Conservation (phyloP, 352 stramenopile genomes). For the Paralagenidium karlingii region DNA sequence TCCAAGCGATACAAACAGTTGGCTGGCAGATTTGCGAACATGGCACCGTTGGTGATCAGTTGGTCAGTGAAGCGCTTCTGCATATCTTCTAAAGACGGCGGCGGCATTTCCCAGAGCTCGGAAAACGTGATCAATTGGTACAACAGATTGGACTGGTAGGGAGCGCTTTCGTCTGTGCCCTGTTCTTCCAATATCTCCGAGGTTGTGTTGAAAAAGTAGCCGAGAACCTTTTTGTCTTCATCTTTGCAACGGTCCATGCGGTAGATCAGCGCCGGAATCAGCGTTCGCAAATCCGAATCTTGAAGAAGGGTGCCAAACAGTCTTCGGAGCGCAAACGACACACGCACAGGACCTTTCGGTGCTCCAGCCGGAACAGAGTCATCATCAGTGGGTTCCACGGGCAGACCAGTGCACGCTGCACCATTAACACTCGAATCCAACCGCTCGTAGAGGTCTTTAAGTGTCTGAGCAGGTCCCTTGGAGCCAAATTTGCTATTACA, state of each 20-base stretch:
- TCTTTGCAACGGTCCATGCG: constrained; percentile 36
- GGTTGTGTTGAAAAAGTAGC: constrained; percentile 8
- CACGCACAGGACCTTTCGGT: constrained; percentile 11
- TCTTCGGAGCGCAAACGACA: constrained; percentile 27
- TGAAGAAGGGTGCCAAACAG: constrained; percentile 37
- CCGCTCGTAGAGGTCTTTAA: not conserved
- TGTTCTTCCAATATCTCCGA: too few species aligned
- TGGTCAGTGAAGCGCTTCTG: constrained; percentile 28
- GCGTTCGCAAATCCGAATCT: constrained; percentile 21
- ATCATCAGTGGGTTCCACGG: not conserved
- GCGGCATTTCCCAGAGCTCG: constrained; percentile 55
- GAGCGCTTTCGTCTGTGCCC: constrained; percentile 2
- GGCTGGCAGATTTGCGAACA: constrained; percentile 24
- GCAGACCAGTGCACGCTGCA: not conserved
- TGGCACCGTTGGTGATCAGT: constrained; percentile 25
- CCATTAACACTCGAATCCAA: not conserved
- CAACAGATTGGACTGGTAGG: too few species aligned
- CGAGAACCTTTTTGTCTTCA: constrained; percentile 29
- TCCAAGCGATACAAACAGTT: constrained; percentile 55
- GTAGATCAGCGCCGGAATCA: constrained; percentile 47
- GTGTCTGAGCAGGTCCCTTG: constrained; percentile 1
- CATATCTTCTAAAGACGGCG: constrained; percentile 26
- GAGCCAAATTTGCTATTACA: constrained; percentile 1
- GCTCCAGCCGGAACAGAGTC: constrained; percentile 1
- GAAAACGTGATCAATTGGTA: constrained; percentile 60